Evolutionary conservation across 2,329 filamentous ascomycete species (phyloP).

Genomic region (Colletotrichum euphorbiae): DNA sequence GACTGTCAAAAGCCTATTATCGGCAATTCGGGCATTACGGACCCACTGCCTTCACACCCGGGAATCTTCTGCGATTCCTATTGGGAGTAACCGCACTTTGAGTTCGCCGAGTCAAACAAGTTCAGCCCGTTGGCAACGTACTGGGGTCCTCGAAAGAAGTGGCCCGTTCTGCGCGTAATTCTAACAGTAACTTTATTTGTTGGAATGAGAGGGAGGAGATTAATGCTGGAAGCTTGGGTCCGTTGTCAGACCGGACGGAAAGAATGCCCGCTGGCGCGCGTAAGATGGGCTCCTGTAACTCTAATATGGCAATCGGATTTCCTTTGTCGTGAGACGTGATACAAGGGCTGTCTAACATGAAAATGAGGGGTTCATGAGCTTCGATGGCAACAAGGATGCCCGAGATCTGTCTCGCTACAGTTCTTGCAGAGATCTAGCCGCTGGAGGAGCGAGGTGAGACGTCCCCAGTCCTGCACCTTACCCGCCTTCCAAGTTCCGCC

Average conservation of each 20-base stretch:
- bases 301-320: neutral
- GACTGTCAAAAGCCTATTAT: slow-evolving; percentile 11
- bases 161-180: neutral
- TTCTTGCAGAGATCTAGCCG: neutral
- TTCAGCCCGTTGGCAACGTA: slow-evolving; percentile 6
- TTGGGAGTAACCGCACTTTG: slow-evolving; percentile 1
- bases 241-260: neutral
- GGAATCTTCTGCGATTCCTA: neutral
- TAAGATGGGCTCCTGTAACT: slow-evolving; percentile 7
- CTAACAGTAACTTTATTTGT: slow-evolving; percentile 6
- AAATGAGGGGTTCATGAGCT: neutral
- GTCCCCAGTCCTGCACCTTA: too few relatives aligned
- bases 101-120: slow-evolving; percentile 9
- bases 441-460: too few relatives aligned
- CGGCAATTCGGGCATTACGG: neutral
- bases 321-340: neutral
- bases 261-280: slow-evolving; percentile 1
- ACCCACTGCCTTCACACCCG: neutral
- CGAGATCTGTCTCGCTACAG: too few relatives aligned
- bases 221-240: neutral
- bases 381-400: neutral
- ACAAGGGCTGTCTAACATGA: slow-evolving; percentile 7
- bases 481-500: too few relatives aligned
- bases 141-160: neutral
- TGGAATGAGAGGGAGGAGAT: slow-evolving; percentile 1